Percentiles rank a stretch among this genome's conserved stretches.
These are phyloP conservation scores for Lecanicillium sp. DNA, from an alignment of 2,329 filamentous ascomycete species.

Conservation along the genomic window DNA sequence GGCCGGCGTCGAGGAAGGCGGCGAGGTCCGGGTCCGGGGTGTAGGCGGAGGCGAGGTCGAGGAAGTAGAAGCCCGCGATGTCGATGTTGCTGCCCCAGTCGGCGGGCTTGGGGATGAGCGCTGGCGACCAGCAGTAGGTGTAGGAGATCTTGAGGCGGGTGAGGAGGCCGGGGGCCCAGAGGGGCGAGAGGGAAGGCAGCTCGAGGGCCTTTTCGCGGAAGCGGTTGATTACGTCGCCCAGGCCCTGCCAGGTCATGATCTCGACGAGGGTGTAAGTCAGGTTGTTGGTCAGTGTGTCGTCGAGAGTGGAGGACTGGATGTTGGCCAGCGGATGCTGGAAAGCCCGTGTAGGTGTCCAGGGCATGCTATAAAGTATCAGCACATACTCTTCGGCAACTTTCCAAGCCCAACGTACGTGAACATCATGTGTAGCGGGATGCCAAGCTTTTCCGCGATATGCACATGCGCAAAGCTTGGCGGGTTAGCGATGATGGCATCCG, in stretches of 20 bases:
- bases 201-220: conserved; percentile 72
- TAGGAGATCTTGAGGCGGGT: conserved; percentile 71
- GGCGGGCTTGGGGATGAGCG: conserved; percentile 69
- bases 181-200: conserved; percentile 69
- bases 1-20: conserved; percentile 60
- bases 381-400: conserved; percentile 22
- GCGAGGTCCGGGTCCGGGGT: conserved; percentile 59
- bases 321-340: conserved; percentile 86
- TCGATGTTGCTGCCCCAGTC: conserved; percentile 70
- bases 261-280: conserved; percentile 80
- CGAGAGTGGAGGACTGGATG: conserved; percentile 68
- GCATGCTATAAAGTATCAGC: conserved; percentile 69
- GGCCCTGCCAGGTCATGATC: conserved; percentile 87
- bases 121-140: conserved; percentile 88
- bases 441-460: conserved; percentile 68
- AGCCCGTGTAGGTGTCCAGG: conserved; percentile 77
- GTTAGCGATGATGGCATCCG: conserved; percentile 75
- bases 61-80: conserved; percentile 71
- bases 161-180: conserved; percentile 78
- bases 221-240: conserved; percentile 85
- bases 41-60: conserved; percentile 61
- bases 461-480: conserved; percentile 72
- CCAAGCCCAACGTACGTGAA: conserved; percentile 63
- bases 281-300: conserved; percentile 72
- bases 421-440: conserved; percentile 76